Percentiles rank a stretch among this genome's conserved stretches.
Evolutionary conservation across 2,329 filamentous ascomycete genomes (phyloP).

Genomic region (Anthostomella pinea): DNA sequence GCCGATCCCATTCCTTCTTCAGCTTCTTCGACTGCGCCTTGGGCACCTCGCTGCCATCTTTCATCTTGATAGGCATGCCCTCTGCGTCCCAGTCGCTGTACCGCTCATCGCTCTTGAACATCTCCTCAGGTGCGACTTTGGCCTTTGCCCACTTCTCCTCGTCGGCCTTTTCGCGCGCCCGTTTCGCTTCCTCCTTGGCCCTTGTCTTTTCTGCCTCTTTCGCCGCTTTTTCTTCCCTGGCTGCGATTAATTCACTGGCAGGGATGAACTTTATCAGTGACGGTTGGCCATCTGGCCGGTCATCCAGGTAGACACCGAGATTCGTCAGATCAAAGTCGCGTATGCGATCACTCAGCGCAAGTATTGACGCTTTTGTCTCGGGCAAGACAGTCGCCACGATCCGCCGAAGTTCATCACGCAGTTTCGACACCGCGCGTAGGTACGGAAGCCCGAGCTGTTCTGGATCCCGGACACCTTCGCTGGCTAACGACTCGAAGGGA

Average conservation of each 20-base stretch:
- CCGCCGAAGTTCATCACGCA: conserved; percentile 61
- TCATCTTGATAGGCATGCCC: conserved; percentile 74
- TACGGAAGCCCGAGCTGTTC: conserved; percentile 55
- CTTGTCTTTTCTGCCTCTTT: conserved; percentile 58
- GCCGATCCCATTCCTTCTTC: conserved; percentile 84
- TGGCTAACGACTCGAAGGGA: conserved; percentile 46
- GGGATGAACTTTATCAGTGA: conserved; percentile 71
- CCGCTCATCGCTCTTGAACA: conserved; percentile 55
- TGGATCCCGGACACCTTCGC: conserved; percentile 46
- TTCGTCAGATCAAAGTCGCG: conserved; percentile 80
- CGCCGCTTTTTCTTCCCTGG: conserved; percentile 57
- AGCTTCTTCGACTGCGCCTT: conserved; percentile 81
- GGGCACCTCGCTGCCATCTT: conserved; percentile 73
- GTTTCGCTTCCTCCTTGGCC: conserved; percentile 54
- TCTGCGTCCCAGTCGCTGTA: conserved; percentile 81
- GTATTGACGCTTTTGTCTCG: conserved; percentile 65
- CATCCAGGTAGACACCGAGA: conserved; percentile 83
- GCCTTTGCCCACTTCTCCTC: conserved; percentile 56
- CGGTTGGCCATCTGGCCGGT: conserved; percentile 63
- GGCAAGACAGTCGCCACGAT: conserved; percentile 46
- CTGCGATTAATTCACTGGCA: conserved; percentile 54
- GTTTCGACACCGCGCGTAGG: conserved; percentile 50
- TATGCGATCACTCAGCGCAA: conserved; percentile 74
- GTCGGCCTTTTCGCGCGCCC: conserved; percentile 49
- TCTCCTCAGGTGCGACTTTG: conserved; percentile 50